phyloP scores from a whole-genome alignment of 306 rosid species.

The Prunus mongolica region DNA sequence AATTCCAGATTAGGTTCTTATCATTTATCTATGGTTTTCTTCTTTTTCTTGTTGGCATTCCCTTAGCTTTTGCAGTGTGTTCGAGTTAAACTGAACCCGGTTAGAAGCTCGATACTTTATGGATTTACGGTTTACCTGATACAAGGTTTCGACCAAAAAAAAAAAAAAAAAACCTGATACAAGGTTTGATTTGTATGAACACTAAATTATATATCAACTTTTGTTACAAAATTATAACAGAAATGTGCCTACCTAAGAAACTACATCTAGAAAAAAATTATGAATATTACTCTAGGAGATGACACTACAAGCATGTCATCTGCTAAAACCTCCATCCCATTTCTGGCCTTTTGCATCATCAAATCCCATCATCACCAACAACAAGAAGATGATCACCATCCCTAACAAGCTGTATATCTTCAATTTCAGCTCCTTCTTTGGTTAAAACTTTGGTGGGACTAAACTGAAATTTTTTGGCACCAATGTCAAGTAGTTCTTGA shows the following conservation, averaged over 20 bases:
- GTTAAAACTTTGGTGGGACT: conserved; percentile 45
- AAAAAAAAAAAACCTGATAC: background rate
- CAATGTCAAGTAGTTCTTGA: conserved; percentile 46
- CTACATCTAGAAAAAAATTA: background rate
- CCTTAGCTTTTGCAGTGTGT: background rate
- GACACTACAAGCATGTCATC: background rate
- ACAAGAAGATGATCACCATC: conserved; percentile 64
- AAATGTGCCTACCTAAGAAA: background rate
- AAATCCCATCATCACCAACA: conserved; percentile 12
- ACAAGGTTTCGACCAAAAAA: background rate
- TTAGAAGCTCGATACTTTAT: background rate
- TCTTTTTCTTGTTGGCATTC: background rate
- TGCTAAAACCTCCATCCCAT: background rate
- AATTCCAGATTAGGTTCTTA: background rate
- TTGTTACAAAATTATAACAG: background rate
- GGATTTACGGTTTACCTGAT: background rate
- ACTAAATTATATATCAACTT: too few relatives aligned
- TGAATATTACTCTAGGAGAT: background rate
- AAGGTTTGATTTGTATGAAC: background rate
- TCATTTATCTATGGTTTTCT: background rate
- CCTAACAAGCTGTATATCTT: conserved; percentile 50
- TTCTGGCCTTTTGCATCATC: background rate
- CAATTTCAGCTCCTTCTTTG: conserved; percentile 55
- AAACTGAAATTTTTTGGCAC: conserved; percentile 49
- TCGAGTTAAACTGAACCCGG: background rate